Evolutionary conservation across 1,284 basidiomycete genomes (phyloP).

Genomic region (Austroboletus novae-zelandiae): DNA sequence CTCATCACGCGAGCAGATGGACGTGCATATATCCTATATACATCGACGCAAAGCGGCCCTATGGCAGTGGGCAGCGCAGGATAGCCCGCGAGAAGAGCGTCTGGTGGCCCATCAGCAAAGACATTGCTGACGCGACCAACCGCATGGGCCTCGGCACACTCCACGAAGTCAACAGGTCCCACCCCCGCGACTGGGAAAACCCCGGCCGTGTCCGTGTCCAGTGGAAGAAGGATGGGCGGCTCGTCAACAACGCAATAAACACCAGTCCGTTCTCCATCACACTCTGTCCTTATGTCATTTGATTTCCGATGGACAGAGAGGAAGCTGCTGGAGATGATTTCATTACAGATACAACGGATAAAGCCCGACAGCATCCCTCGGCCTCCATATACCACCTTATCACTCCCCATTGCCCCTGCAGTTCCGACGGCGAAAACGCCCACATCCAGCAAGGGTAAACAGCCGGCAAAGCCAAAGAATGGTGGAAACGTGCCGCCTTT

Average conservation of each 20-base stretch:
- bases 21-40: conserved; percentile 95
- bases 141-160: conserved; percentile 76
- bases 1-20: conserved; percentile 59
- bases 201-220: conserved; percentile 91
- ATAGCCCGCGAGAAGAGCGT: conserved; percentile 77
- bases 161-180: conserved; percentile 86
- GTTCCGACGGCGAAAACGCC: conserved; percentile 30
- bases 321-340: conserved; percentile 75
- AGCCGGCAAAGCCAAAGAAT: conserved; percentile 41
- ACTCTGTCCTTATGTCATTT: conserved; percentile 2
- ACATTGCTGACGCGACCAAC: conserved; percentile 84
- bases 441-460: conserved; percentile 40
- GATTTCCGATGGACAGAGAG: conserved; percentile 59
- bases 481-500: conserved; percentile 26
- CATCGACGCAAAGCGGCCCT: conserved; percentile 91
- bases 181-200: conserved; percentile 97
- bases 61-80: conserved; percentile 78
- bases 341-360: conserved; percentile 68
- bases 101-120: conserved; percentile 94
- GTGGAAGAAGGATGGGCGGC: conserved; percentile 78
- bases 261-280: conserved; percentile 62
- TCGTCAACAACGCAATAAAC: conserved; percentile 70
- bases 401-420: conserved; percentile 15
- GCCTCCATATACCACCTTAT: conserved; percentile 50
- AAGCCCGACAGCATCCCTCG: conserved; percentile 73